phyloP scores from a whole-genome alignment of 192 early-diverging fungal species.

The Diversispora eburnea region DNA sequence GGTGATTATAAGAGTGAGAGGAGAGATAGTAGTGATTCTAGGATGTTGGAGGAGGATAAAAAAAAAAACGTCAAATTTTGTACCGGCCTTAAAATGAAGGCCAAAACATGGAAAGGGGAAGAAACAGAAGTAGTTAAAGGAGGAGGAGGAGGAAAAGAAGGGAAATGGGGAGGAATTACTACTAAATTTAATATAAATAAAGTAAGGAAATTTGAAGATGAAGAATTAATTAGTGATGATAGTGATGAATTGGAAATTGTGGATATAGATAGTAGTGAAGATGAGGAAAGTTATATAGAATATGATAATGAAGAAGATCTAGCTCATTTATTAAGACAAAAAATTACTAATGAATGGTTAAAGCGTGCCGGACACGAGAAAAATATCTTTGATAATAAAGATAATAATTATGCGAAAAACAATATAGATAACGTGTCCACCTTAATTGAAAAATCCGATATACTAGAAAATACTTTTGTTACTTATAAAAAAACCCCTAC shows the following conservation, averaged over 20 bases:
- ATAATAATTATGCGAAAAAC: neutral
- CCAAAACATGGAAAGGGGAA: constrained; percentile 19
- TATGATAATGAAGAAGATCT: constrained; percentile 17
- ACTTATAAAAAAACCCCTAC: neutral
- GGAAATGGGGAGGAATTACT: constrained; percentile 6
- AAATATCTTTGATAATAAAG: neutral
- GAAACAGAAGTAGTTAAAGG: constrained; percentile 10
- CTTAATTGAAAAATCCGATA: neutral
- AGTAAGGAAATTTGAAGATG: constrained; percentile 18
- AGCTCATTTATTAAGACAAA: constrained; percentile 8
- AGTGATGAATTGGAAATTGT: constrained; percentile 29
- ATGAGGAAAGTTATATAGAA: neutral
- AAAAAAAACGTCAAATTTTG: constrained; percentile 33
- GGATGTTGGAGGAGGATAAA: constrained; percentile 22
- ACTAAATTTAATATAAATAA: constrained; percentile 1
- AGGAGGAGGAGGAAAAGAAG: neutral
- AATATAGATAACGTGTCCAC: neutral
- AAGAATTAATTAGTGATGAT: constrained; percentile 6
- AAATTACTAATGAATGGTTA: constrained; percentile 17
- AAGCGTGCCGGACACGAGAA: constrained; percentile 30
- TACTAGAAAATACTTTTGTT: constrained; percentile 1
- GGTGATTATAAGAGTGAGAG: neutral
- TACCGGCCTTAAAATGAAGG: constrained; percentile 25
- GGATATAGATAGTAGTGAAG: constrained; percentile 17
- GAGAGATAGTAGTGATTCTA: neutral